Percentiles rank a stretch among this genome's conserved stretches.
Evolutionary conservation across 345 rosid species (phyloP).

Genomic region (Nasturtium officinale): DNA sequence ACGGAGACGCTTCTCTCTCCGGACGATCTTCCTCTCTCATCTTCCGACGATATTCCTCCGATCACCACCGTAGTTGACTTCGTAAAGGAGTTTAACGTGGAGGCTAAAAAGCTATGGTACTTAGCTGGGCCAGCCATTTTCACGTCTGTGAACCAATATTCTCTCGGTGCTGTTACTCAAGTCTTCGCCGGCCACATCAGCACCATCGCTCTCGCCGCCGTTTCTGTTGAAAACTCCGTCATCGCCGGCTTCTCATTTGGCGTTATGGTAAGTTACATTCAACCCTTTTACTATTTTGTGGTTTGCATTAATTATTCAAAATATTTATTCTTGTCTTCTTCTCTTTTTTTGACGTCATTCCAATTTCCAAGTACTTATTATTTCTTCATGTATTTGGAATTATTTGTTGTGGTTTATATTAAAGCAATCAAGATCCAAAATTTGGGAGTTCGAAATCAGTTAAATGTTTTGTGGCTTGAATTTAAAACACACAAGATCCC

Average conservation of each 20-base stretch:
- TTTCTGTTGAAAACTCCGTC: slow-evolving; percentile 86
- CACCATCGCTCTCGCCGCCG: slow-evolving; percentile 76
- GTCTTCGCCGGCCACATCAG: slow-evolving; percentile 78
- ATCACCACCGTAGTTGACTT: slow-evolving; percentile 50
- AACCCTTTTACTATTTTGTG: not conserved
- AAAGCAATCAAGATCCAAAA: not conserved
- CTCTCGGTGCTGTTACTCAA: slow-evolving; percentile 90
- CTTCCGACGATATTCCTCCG: slow-evolving; percentile 42
- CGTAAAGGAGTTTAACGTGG: slow-evolving; percentile 54
- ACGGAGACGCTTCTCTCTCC: slow-evolving; percentile 50
- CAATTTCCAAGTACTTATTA: no score
- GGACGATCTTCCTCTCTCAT: slow-evolving; percentile 27
- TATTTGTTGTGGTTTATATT: not conserved
- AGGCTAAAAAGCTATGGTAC: slow-evolving; percentile 76
- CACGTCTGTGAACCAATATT: slow-evolving; percentile 78
- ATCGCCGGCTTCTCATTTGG: slow-evolving; percentile 96
- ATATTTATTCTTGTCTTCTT: not conserved
- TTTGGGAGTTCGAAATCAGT: not conserved
- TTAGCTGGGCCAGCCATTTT: slow-evolving; percentile 95
- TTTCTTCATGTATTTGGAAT: not conserved
- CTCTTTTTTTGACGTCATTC: not conserved
- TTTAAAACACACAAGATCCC: no score
- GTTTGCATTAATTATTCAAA: not conserved
- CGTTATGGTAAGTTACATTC: slow-evolving; percentile 54
- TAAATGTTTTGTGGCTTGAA: not conserved